phyloP scores from a whole-genome alignment of 805 yeast species.

The Ogataea salicorniae region DNA sequence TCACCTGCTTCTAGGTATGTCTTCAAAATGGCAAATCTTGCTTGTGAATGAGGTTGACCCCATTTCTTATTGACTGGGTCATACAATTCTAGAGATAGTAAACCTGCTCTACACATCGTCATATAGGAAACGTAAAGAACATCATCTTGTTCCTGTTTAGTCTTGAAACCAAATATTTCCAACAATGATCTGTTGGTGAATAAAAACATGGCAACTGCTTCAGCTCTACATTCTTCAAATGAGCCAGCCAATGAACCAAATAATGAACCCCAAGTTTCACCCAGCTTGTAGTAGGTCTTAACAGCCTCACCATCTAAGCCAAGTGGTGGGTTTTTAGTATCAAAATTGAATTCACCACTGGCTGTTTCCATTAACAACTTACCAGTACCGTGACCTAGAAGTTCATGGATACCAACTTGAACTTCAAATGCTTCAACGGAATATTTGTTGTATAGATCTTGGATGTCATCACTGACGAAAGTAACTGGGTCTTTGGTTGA shows the following conservation, averaged over 20 bases:
- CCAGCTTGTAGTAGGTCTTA: conserved; percentile 64
- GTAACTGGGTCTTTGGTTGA: conserved; percentile 65
- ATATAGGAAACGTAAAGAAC: conserved; percentile 64
- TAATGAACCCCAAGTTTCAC: conserved; percentile 87
- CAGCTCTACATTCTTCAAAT: conserved; percentile 92
- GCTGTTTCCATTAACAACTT: conserved; percentile 58
- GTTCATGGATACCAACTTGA: conserved; percentile 90
- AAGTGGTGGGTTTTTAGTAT: conserved; percentile 54
- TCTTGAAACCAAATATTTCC: conserved; percentile 64
- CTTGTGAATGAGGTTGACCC: conserved; percentile 97
- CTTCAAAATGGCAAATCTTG: conserved; percentile 80
- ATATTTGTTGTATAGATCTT: conserved; percentile 59
- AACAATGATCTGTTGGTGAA: conserved; percentile 64
- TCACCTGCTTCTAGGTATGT: conserved; percentile 61
- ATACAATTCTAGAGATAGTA: conserved; percentile 79
- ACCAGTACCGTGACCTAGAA: conserved; percentile 90
- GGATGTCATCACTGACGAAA: conserved; percentile 51
- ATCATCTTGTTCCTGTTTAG: conserved; percentile 54
- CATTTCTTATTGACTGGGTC: conserved; percentile 77
- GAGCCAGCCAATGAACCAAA: conserved; percentile 83
- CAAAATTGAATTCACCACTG: conserved; percentile 68
- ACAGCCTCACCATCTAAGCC: conserved; percentile 60
- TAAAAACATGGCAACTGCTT: conserved; percentile 78
- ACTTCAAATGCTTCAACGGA: conserved; percentile 84
- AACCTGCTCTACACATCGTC: conserved; percentile 85